These are phyloP conservation scores for Coemansia sp. DNA, from an alignment of 192 early-diverging fungal genomes.

Conservation along the genomic window DNA sequence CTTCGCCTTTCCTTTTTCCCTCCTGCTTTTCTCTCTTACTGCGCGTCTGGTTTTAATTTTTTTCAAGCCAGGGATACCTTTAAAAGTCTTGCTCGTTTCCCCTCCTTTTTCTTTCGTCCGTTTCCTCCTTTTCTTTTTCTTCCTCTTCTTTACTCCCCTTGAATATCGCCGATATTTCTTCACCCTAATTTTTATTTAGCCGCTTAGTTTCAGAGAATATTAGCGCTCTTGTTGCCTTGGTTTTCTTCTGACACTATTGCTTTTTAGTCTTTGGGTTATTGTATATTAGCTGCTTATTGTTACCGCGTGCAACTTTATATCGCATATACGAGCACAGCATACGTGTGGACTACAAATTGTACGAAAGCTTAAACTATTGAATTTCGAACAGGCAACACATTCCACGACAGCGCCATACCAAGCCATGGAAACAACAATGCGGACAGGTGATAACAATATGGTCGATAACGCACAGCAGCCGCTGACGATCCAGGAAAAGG, in stretches of 20 bases:
- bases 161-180: conserved; percentile 1
- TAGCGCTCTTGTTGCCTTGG: neutral
- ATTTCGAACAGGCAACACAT: neutral
- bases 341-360: conserved; percentile 3
- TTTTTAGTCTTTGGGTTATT: conserved; percentile 1
- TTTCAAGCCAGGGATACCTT: neutral
- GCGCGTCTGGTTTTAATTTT: neutral
- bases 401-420: neutral
- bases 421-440: conserved; percentile 1
- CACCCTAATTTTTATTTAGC: neutral
- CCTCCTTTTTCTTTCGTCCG: neutral
- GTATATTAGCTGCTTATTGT: conserved; percentile 11
- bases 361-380: neutral
- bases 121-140: neutral
- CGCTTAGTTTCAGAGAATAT: neutral
- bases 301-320: neutral
- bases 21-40: neutral
- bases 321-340: neutral
- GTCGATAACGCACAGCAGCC: conserved; percentile 9
- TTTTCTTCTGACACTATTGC: neutral
- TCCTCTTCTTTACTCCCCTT: neutral
- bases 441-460: neutral
- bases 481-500: conserved; percentile 6
- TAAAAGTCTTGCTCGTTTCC: conserved; percentile 3
- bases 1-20: conserved; percentile 6